Evolutionary conservation across 2,329 filamentous ascomycete species (phyloP), one percentile per base, ranked within the genome.

Genomic region (Sporothrix phasma): DNA sequence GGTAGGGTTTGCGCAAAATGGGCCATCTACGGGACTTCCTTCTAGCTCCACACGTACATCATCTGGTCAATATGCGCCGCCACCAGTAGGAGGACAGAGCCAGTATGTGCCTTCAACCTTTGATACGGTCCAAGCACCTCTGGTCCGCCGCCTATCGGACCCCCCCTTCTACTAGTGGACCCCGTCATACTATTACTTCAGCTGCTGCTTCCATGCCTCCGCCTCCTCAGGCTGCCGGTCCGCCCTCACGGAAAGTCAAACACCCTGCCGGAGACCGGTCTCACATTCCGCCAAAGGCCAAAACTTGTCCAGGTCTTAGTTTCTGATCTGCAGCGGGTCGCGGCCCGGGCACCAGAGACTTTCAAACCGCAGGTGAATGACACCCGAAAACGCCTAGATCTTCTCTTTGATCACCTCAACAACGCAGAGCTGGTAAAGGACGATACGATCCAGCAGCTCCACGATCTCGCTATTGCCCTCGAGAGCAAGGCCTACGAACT

Each of bases 341-440:
- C 92, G 66, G 78, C 86, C 37, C 88, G 90, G 69, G 94, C 94
- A 0, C 94, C 94, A 19, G 80, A 88, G n/a, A 87, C 88, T 17
- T 97, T 94, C 77, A 88, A 90, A 67, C 83, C 87, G 15, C 92
- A 97, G 74, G 92, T 99, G 22, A 89, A 91, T 71, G 94, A 97
- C 73, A 94, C 92, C 2, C 90, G 96, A 74, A 96, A 96, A 77
- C 87, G 94, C 31, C 82, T 99, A 65, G 90, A 89, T 71, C 87
- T 97, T 59, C 80, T 99, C n/a, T 97, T 97, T 74, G 93, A 99
- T 73, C 92, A 97, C 74, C 81, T 99, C 54, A 99, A 97, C 81
- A 97, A 97, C 69, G 89, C 92, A 72, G 92, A 97, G 72, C 80
- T 97, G 46, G 80, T 97, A 63, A 89, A 88, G 77, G 84, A 89